phyloP scores from a whole-genome alignment of 139 green algal genomes.

The Penium margaritaceum region DNA sequence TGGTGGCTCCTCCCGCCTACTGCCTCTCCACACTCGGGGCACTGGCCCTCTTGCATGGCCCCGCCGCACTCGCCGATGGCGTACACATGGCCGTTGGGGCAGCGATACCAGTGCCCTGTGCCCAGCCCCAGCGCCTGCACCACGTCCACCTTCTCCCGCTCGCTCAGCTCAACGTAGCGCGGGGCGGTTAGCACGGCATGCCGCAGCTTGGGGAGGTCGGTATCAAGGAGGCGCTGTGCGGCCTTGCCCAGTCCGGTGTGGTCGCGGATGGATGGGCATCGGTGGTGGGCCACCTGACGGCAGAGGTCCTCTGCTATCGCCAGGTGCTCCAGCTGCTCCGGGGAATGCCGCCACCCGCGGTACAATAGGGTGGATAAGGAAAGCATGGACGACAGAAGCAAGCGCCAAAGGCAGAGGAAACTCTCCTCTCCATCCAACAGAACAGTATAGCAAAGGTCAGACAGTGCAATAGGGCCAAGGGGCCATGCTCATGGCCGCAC shows the following conservation, averaged over 20 bases:
- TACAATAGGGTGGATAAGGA: too few relatives aligned
- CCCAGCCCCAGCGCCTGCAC: slow-evolving; percentile 10
- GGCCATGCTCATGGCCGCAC: too few relatives aligned
- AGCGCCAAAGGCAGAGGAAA: too few relatives aligned
- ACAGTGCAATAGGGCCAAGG: too few relatives aligned
- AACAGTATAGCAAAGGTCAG: too few relatives aligned
- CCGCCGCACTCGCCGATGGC: slow-evolving; percentile 56
- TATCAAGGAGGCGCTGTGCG: slow-evolving; percentile 5
- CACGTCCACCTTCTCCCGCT: slow-evolving; percentile 26
- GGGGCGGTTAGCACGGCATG: slow-evolving; percentile 22
- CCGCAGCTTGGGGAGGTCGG: not conserved
- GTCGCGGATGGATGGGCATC: too few relatives aligned
- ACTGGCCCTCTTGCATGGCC: slow-evolving; percentile 45
- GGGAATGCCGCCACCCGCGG: too few relatives aligned
- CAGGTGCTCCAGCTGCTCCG: too few relatives aligned
- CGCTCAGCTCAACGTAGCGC: not conserved
- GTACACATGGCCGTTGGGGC: slow-evolving; percentile 55
- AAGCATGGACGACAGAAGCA: too few relatives aligned
- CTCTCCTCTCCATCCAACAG: too few relatives aligned
- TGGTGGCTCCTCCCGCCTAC: slow-evolving; percentile 48
- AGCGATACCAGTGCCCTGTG: slow-evolving; percentile 39
- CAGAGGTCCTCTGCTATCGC: too few relatives aligned
- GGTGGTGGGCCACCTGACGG: too few relatives aligned
- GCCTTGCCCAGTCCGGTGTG: not conserved
- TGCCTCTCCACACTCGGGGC: slow-evolving; percentile 50